Base-by-base conservation (phyloP, 108 stramenopile genomes). In the Cafeteria roenbergensis region DNA sequence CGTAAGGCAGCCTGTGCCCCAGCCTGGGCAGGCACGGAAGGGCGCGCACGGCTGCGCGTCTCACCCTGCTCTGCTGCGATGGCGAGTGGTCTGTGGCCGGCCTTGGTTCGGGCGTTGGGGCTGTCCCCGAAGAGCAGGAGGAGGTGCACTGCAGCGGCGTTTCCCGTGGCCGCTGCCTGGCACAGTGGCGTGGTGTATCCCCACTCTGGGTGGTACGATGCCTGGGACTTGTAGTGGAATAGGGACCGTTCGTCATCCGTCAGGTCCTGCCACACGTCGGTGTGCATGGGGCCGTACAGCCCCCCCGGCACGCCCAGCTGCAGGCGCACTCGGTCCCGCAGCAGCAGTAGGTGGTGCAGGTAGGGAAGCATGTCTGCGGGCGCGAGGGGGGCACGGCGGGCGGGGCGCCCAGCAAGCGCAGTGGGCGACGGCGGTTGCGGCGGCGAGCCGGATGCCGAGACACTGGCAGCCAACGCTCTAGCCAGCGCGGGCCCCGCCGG, bases 321-420 rank as follows among this genome's bases (percentile, higher is more conserved):
- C 36, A 27, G 8, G 17, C 59, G 22, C n/a, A 38, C 30, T 2
- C 2, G 2, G 8, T 61, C 59, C 2, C 59, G 59, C 36, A 61
- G 22, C 1, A 61, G 9, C 21, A 61, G 30, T 27, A 61, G 30
- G 2, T 61, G 8, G n/a, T 61, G 59, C n/a, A 61, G 17, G 59
- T 61, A 61, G 2, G 59, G 59, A 21, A 61, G 37, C 21, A 61
- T 24, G 21, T 61, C 59, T 61, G 59, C 59, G 21, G n/a, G n/a
- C n/a, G n/a, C n/a, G n/a, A n/a, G n/a, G n/a, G n/a, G n/a, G n/a
- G n/a, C n/a, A n/a, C n/a, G n/a, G n/a, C n/a, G n/a, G n/a, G n/a
- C n/a, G n/a, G n/a, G n/a, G n/a, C n/a, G n/a, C n/a, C n/a, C n/a
- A n/a, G n/a, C n/a, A n/a, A n/a, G n/a, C n/a, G n/a, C n/a, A n/a